A percentile compares a stretch with the other conserved stretches of the same genome.
phyloP scores from a whole-genome alignment of 768 basidiomycete genomes.

The Pseudohyphozyma bogoriensis region DNA sequence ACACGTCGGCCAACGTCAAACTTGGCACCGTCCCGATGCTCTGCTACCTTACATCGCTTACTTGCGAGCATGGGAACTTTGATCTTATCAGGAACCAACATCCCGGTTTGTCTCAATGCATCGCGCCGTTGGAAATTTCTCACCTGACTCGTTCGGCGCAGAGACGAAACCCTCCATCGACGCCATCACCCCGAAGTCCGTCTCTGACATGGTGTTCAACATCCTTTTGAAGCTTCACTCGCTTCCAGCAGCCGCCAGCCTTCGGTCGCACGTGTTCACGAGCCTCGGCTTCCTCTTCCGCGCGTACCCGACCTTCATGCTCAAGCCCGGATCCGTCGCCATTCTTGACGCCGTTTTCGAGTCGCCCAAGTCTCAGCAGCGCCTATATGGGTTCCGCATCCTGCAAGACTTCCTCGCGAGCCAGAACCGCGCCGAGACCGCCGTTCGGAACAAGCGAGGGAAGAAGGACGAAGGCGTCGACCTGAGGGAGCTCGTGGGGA shows the following conservation, averaged over 20 bases:
- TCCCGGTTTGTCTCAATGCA: background rate
- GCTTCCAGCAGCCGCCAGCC: conserved; percentile 50
- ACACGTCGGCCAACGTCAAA: conserved; percentile 21
- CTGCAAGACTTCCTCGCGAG: conserved; percentile 73
- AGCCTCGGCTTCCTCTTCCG: conserved; percentile 89
- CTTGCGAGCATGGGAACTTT: conserved; percentile 82
- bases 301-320: conserved; percentile 84
- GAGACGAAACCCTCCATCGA: conserved; percentile 6
- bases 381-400: conserved; percentile 66
- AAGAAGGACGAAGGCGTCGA: conserved; percentile 49
- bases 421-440: background rate
- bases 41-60: conserved; percentile 70
- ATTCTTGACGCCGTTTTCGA: conserved; percentile 87
- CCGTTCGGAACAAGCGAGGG: background rate
- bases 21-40: conserved; percentile 43
- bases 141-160: background rate
- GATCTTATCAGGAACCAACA: conserved; percentile 51
- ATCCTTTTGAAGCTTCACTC: conserved; percentile 62
- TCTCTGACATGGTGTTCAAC: conserved; percentile 74
- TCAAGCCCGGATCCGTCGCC: conserved; percentile 58
- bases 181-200: conserved; percentile 47
- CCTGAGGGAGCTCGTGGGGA: conserved; percentile 89
- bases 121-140: too few species aligned
- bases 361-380: conserved; percentile 60
- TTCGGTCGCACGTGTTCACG: conserved; percentile 66